phyloP scores from a whole-genome alignment of 1,284 basidiomycete species.

The Jaminaea rosea region DNA sequence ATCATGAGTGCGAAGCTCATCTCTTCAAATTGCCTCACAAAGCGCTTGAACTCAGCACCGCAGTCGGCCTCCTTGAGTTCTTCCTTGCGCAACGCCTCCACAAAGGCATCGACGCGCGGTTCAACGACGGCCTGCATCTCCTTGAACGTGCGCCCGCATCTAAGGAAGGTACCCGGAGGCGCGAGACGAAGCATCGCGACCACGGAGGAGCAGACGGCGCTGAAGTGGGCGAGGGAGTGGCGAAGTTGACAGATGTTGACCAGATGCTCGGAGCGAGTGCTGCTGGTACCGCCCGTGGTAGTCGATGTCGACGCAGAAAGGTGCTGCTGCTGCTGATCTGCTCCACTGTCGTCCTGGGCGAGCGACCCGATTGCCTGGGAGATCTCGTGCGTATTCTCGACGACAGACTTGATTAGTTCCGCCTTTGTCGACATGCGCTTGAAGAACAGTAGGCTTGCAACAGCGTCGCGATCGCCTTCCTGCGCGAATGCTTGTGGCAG shows the following conservation, averaged over 20 bases:
- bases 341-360: not conserved
- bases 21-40: constrained; percentile 36
- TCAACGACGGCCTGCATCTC: constrained; percentile 75
- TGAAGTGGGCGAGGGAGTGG: constrained; percentile 38
- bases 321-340: constrained; percentile 12
- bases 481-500: constrained; percentile 34
- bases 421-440: constrained; percentile 38
- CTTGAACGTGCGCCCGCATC: constrained; percentile 65
- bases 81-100: constrained; percentile 70
- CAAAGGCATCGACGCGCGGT: constrained; percentile 80
- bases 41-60: constrained; percentile 69
- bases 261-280: constrained; percentile 29
- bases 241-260: constrained; percentile 39
- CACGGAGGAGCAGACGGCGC: constrained; percentile 36
- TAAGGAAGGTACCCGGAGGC: constrained; percentile 30
- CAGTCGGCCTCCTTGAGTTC: constrained; percentile 89
- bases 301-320: too few species aligned
- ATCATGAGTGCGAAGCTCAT: constrained; percentile 20
- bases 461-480: constrained; percentile 29
- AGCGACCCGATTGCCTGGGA: not conserved
- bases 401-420: constrained; percentile 33
- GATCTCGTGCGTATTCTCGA: constrained; percentile 37
- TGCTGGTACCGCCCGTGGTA: constrained; percentile 14
- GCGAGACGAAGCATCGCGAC: constrained; percentile 35
- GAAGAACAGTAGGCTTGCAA: constrained; percentile 39